Base-by-base conservation (phyloP, 441 rosid species). In the Caryocar brasiliense region DNA sequence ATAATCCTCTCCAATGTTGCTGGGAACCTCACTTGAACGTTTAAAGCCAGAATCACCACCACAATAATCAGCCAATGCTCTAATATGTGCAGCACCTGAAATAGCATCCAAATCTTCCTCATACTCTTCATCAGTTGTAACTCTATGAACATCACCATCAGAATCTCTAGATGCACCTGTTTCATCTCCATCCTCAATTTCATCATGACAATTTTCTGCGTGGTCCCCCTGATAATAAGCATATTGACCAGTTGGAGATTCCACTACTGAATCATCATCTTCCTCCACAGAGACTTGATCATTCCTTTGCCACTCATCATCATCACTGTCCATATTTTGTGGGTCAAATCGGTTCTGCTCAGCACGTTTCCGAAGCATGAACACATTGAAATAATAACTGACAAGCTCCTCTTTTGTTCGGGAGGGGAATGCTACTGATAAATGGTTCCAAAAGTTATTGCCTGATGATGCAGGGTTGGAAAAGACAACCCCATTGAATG, bases 301-400 rank as follows among this genome's bases (percentile, higher is more conserved):
- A 56, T 52, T 27, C 28, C 43, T 27, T 27, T 62, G 68, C 86
- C 80, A 78, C 50, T 78, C 83, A 51, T 87, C 88, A 19, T 80
- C 67, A 36, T 84, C 94, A 40, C 93, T 83, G 26, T 79, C 79
- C 24, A 73, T 48, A 15, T 71, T 77, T 67, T 74, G 36, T 3
- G 66, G 58, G 40, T 56, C 58, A 44, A 12, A 54, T 41, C 77
- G 59, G 62, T 77, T 77, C 69, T 74, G 80, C 26, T 40, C 45
- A 51, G 75, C 73, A 29, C 77, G 64, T 49, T 44, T 66, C 51
- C 36, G 73, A 50, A 77, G 69, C 69, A 77, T 66, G 45, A 68
- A 71, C 37, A 77, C 79, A 45, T 77, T 74, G 46, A 59, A 77
- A 61, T 71, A 77, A 56, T 77, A 77, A 52, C 68, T 59, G 34